phyloP scores from a whole-genome alignment of 805 yeast genomes.

The Teunomyces kruisii region DNA sequence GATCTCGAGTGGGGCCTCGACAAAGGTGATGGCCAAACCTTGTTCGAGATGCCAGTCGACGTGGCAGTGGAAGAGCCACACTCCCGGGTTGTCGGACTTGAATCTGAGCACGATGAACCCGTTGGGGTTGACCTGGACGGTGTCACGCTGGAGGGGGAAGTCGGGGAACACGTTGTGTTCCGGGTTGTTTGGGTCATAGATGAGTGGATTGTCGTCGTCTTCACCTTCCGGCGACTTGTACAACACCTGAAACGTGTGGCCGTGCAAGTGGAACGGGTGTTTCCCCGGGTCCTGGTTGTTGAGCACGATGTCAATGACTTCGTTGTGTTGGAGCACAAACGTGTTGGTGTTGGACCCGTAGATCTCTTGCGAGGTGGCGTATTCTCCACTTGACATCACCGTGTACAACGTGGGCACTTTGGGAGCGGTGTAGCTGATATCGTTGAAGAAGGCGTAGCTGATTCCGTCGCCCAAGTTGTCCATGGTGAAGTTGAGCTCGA shows the following conservation, averaged over 20 bases:
- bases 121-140: constrained; percentile 63
- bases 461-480: constrained; percentile 71
- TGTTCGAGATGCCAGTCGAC: constrained; percentile 84
- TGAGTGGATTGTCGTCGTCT: constrained; percentile 54
- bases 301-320: constrained; percentile 71
- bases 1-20: constrained; percentile 66
- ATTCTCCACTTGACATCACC: constrained; percentile 53
- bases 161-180: constrained; percentile 49
- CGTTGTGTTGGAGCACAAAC: constrained; percentile 56
- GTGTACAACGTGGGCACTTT: constrained; percentile 70
- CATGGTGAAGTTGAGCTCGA: constrained; percentile 62
- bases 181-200: constrained; percentile 45
- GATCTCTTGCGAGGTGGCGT: constrained; percentile 55
- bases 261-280: constrained; percentile 80
- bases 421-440: constrained; percentile 62
- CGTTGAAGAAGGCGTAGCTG: constrained; percentile 75
- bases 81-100: constrained; percentile 85
- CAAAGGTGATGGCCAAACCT: constrained; percentile 69
- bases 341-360: constrained; percentile 74
- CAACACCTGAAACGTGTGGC: constrained; percentile 66
- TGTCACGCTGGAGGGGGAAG: constrained; percentile 68
- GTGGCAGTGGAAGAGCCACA: constrained; percentile 94
- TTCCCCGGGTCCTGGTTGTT: constrained; percentile 79
- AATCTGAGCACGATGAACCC: constrained; percentile 72
- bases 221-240: constrained; percentile 50